phyloP scores from a whole-genome alignment of 179 eudicot species.

The Beta macrorhiza region DNA sequence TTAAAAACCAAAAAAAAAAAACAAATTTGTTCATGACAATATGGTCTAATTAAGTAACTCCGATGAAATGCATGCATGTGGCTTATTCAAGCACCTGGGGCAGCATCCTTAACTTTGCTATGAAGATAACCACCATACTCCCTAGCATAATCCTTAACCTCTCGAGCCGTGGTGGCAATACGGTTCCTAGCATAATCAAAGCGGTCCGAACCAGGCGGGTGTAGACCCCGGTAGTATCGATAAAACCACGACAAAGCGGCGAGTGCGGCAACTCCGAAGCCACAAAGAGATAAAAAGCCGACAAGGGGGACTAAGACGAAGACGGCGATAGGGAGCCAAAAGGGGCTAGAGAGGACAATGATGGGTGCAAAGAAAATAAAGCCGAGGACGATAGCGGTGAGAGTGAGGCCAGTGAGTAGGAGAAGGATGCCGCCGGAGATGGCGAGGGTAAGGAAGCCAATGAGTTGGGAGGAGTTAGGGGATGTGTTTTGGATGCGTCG shows the following conservation, averaged over 20 bases:
- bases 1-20: too few species aligned
- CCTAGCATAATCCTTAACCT: constrained; percentile 83
- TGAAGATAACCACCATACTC: constrained; percentile 86
- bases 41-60: not conserved
- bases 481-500: constrained; percentile 45
- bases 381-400: constrained; percentile 46
- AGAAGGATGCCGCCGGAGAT: constrained; percentile 56
- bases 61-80: not conserved
- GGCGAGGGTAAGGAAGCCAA: constrained; percentile 59
- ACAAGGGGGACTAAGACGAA: constrained; percentile 35
- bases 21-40: too few species aligned
- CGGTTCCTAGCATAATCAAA: constrained; percentile 74
- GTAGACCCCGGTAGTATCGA: constrained; percentile 61
- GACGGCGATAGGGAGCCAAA: constrained; percentile 65
- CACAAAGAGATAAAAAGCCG: constrained; percentile 47
- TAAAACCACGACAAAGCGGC: constrained; percentile 66
- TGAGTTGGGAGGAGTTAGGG: constrained; percentile 58
- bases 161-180: constrained; percentile 67
- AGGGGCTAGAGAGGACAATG: constrained; percentile 60
- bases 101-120: constrained; percentile 80
- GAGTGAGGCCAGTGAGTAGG: constrained; percentile 58
- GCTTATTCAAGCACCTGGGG: constrained; percentile 73
- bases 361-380: constrained; percentile 64
- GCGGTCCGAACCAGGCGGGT: constrained; percentile 82
- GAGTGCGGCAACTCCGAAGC: constrained; percentile 34